A percentile compares a stretch with the other conserved stretches of the same genome.
These are phyloP conservation scores for Penicillium waksmanii DNA, from an alignment of 495 filamentous ascomycete species.

Conservation along the genomic window DNA sequence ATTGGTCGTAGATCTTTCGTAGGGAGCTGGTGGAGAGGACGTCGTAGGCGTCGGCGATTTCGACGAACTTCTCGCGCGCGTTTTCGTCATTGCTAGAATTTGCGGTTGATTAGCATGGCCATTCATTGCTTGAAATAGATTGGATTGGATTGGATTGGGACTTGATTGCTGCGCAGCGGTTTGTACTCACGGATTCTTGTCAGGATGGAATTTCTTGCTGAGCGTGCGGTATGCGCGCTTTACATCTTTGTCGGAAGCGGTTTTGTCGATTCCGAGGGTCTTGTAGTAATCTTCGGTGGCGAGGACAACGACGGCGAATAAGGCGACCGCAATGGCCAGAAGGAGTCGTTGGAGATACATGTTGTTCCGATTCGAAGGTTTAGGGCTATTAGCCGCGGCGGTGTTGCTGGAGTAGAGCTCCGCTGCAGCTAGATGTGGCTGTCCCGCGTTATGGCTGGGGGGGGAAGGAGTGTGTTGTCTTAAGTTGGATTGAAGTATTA, in stretches of 20 bases:
- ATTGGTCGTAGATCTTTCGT: slow-evolving; percentile 92
- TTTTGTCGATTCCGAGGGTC: slow-evolving; percentile 79
- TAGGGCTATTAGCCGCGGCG: slow-evolving; percentile 9
- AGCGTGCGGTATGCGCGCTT: slow-evolving; percentile 93
- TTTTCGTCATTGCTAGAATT: slow-evolving; percentile 67
- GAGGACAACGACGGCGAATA: slow-evolving; percentile 42
- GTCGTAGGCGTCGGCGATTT: slow-evolving; percentile 95
- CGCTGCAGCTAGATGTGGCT: background rate
- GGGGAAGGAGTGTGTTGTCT: background rate
- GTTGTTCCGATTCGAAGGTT: background rate
- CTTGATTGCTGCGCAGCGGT: background rate
- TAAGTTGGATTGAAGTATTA: background rate
- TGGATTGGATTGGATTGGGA: background rate
- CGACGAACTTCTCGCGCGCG: slow-evolving; percentile 91
- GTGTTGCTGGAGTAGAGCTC: background rate
- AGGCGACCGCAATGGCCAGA: slow-evolving; percentile 26
- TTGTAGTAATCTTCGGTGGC: slow-evolving; percentile 91
- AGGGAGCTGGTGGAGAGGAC: slow-evolving; percentile 80
- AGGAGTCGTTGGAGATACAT: slow-evolving; percentile 31
- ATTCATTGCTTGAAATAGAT: too few species aligned
- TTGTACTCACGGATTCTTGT: slow-evolving; percentile 90
- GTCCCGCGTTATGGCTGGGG: background rate
- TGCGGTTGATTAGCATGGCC: background rate
- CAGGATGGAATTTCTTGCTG: slow-evolving; percentile 95
- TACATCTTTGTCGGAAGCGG: slow-evolving; percentile 86